phyloP scores from a whole-genome alignment of 371 early-diverging fungal species.

The Mucor velutinosus region DNA sequence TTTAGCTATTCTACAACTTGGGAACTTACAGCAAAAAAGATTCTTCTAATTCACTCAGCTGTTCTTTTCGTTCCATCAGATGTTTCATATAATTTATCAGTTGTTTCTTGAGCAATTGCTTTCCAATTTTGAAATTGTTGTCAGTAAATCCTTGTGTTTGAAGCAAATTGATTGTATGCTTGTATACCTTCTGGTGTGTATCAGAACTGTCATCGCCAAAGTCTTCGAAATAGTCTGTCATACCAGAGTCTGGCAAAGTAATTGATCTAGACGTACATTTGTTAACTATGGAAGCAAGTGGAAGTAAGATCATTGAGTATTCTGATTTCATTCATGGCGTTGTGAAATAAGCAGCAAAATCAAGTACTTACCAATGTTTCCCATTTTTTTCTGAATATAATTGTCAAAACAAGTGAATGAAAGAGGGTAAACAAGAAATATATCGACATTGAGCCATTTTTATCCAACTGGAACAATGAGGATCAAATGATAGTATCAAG shows the following conservation, averaged over 20 bases:
- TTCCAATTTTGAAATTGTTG: background rate
- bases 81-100: background rate
- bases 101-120: background rate
- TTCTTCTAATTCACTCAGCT: background rate
- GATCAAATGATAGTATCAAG: background rate
- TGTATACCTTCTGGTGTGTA: background rate
- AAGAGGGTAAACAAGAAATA: background rate
- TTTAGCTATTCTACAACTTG: background rate
- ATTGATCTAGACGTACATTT: background rate
- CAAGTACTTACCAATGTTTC: background rate
- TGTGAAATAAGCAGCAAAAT: background rate
- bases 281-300: background rate
- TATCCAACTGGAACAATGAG: background rate
- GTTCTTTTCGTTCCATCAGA: background rate
- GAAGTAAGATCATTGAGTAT: background rate
- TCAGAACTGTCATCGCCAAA: background rate
- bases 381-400: background rate
- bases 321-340: background rate
- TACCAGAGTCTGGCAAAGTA: background rate
- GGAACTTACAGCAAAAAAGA: conserved; percentile 2
- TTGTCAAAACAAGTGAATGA: background rate
- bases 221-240: background rate
- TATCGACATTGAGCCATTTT: background rate
- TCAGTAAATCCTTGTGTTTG: background rate
- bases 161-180: background rate